Base-by-base conservation (phyloP, 2,329 filamentous ascomycete genomes). In the Fusarium irregulare region DNA sequence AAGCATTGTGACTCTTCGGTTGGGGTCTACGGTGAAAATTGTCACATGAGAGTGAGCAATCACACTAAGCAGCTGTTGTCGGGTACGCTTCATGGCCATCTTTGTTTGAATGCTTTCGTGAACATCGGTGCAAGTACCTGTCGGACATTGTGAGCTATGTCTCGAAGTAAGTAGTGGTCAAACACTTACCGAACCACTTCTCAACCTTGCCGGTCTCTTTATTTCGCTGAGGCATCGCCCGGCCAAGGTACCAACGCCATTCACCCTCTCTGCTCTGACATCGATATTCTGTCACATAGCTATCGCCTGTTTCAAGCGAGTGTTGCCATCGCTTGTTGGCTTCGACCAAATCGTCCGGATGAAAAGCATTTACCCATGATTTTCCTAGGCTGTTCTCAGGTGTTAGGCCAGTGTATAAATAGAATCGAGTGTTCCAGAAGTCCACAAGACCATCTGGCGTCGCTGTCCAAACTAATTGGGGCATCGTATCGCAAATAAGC, bases 361-460 rank as follows among this genome's bases (percentile, higher is more conserved):
- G 92, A 68, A 93, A 91, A 1, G 88, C 85, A 5, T 83, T 80
- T 72, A 83, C 81, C 90, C 91, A 93, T 3, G 86, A 86, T 30
- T 83, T 75, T 1, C 91, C 91, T 4, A 91, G 71, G 27, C 88
- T 92, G 12, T 89, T 82, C 46, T 91, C 87, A 12, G 84, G 82
- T 0, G 84, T 85, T 25, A 93, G 79, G 0, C 92, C 91, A 0
- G 92, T 94, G 73, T 92, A 94, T n/a, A 88, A 86, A 74, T 92
- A 93, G 91, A 92, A 95, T n/a, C 90, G 83, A 48, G 88, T 87
- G 62, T 91, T 92, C 78, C 91, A 94, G 79, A 93, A 94, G 73
- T 94, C 92, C 70, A 88, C 85, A 27, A 82, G 72, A 1, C 92
- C 92, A 18, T 91, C 86, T 0, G 91, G 85, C 0, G 81, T 88